Evolutionary conservation across 2,329 filamentous ascomycete species (phyloP), one percentile per base, ranked within the genome.

Genomic region (Cordyceps cicadae): DNA sequence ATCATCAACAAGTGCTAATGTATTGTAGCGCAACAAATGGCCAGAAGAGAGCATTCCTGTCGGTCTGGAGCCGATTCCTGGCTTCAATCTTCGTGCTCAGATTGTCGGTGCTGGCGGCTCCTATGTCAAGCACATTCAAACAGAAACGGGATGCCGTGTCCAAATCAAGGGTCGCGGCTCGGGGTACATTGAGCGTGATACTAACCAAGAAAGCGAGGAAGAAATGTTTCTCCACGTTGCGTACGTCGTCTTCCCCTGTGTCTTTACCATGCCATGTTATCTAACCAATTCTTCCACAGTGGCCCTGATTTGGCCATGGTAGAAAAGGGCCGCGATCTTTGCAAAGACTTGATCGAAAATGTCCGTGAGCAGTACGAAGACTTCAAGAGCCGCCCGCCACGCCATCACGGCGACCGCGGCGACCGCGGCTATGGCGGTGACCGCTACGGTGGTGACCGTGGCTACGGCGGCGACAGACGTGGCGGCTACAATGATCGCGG

Each of bases 141-240:
- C 92, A 71, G 92, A 96, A 75, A 97, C 94, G 15, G 84, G 90
- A 64, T 97, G 94, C 73, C 90, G 93, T 67, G 94, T 99, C 29
- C 94, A 99, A 74, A 99, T 99, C 77, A 99, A 99, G 73, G 94
- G 94, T 19, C 90, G 90, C 64, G 92, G 92, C 45, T 97, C 92
- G 58, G 94, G 94, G 15, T 99, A 96, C 71, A 87, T 96, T 70
- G 94, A 99, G 72, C 86, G 88, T 52, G 85, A 88, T 37, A 95
- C 92, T n/a, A 89, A 90, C 65, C 84, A 80, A 48, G 94, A 99
- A 75, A 96, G 91, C 66, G 93, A 99, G 53, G 93, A 97, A 71
- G 85, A 91, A 2, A 97, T 99, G 92, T 97, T 92, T 70, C 81
- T 99, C 51, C 92, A 97, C 73, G 92, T 97, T 66, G 90, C 94